Base-by-base conservation (phyloP, 1,139 yeast species). In the Saccharomyces hybrid region DNA sequence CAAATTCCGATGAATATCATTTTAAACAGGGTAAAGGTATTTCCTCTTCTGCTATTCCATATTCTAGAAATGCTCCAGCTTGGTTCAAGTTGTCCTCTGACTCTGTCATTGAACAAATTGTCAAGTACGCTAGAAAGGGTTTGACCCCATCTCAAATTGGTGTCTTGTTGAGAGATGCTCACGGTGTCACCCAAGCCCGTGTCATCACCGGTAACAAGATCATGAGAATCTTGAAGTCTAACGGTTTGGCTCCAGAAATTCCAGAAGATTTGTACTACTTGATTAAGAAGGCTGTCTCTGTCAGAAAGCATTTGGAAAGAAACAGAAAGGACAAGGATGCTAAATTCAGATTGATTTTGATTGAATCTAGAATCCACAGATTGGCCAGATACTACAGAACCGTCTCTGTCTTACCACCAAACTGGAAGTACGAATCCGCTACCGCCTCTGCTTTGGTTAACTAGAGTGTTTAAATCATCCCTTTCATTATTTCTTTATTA, bases 301-400 rank as follows among this genome's bases (percentile, higher is more conserved):
- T 95, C 79, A 91, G 99, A 89, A 95, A 95, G 88, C 99, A 93
- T 82, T 88, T 93, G 78, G 99, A 95, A 83, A 89, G 95, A 82
- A 93, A 93, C 97, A 90, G 99, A 88, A 95, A 93, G 85, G 99
- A 93, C 83, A 91, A 93, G 86, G 99, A 93, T 82, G 93, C 99
- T 72, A 93, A 93, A 83, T 93, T 95, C 96, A 90, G 99, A 87
- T 89, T 93, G 76, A 93, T 93, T 93, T 87, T 93, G 80, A 90
- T 95, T 77, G 99, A 93, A 83, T 91, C 98, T 66, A 90, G 99
- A 89, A 93, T 93, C 83, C 99, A 93, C 96, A 93, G 99, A 87
- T 88, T 93, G 78, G 96, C 99, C 71, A 89, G 99, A 85, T 93
- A 93, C 95, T 93, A 93, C 96, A 91, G 96, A 89, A 88, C 96